Evolutionary conservation across 768 basidiomycete genomes (phyloP), one percentile per base, ranked within the genome.

Genomic region (Plicaturopsis crispa): DNA sequence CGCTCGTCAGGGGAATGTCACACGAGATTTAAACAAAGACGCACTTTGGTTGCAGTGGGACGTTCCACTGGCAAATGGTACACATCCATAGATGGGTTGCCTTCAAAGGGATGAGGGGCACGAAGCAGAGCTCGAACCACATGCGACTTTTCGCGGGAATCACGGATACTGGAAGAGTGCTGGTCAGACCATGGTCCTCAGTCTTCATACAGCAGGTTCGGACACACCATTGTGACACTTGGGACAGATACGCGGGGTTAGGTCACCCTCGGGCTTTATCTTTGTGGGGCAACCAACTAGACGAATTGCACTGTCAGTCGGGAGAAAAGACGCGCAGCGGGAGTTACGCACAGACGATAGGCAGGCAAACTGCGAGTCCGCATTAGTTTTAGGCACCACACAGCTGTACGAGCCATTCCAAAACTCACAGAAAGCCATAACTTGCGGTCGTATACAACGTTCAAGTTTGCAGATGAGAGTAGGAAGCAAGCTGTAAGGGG

Each of bases 51-150:
- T 70, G 69, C 49, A 69, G 62, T 3, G 69, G 67, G 7, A 71
- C 65, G 42, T 63, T 67, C 69, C 82, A 81, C 40, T 79, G 75
- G 51, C 84, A 88, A 42, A 80, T 83, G 17, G 65, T 66, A 56
- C 84, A 88, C 41, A 79, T 52, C 80, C 84, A 85, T 36, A 87
- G 59, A 38, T 72, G 73, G 38, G 71, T 72, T 34, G 70, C 70
- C 17, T 57, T 69, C 48, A 85, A 61, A 2, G 84, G 84, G 31
- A 87, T 56, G 40, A 88, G 58, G 17, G 80, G 84, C 11, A 88
- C 66, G 56, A 75, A 83, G 62, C 79, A 86, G 32, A 88, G 53
- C 56, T 84, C 80, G 52, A 88, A 81, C 84, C 83, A 86, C 24
- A 61, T 73, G 39, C 76, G 75, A 23, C 69, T 67, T 54, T 81